Percentiles rank a stretch among this genome's conserved stretches.
Conservation (phyloP, 164 flowering plant species). For the Cinnamomum micranthum region DNA sequence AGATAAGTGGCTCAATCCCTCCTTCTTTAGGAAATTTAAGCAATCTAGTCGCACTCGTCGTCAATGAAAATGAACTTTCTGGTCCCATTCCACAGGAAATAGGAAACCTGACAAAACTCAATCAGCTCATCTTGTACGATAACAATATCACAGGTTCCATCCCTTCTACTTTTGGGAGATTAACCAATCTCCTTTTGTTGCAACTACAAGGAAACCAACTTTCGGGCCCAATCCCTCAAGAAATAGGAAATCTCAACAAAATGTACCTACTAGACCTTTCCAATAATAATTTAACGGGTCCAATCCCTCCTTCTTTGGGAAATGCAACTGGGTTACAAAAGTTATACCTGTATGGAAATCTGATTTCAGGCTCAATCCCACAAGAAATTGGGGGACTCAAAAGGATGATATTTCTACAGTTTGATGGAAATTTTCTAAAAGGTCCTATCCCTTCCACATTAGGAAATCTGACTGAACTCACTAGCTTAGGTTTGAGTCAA, state of each 20-base stretch:
- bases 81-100: slow-evolving; percentile 21
- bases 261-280: too few relatives aligned
- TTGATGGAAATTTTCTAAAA: too few relatives aligned
- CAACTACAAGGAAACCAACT: neutral
- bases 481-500: neutral
- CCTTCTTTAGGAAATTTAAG: too few relatives aligned
- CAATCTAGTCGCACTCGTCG: too few relatives aligned
- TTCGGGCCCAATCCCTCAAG: slow-evolving; percentile 18
- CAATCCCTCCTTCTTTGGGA: neutral
- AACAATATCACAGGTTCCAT: slow-evolving; percentile 12
- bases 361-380: neutral
- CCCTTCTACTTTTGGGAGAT: slow-evolving; percentile 19
- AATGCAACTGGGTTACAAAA: neutral
- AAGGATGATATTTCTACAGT: neutral
- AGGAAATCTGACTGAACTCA: neutral
- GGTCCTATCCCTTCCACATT: neutral
- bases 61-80: too few relatives aligned
- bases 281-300: neutral
- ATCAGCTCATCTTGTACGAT: slow-evolving; percentile 5
- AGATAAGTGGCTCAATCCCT: too few relatives aligned
- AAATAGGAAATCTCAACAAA: slow-evolving; percentile 15
- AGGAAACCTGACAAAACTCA: slow-evolving; percentile 14
- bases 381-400: neutral
- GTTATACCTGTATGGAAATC: neutral
- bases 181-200: neutral